Conservation (phyloP, 495 filamentous ascomycete species). For the Hypomontagnella monticulosa region DNA sequence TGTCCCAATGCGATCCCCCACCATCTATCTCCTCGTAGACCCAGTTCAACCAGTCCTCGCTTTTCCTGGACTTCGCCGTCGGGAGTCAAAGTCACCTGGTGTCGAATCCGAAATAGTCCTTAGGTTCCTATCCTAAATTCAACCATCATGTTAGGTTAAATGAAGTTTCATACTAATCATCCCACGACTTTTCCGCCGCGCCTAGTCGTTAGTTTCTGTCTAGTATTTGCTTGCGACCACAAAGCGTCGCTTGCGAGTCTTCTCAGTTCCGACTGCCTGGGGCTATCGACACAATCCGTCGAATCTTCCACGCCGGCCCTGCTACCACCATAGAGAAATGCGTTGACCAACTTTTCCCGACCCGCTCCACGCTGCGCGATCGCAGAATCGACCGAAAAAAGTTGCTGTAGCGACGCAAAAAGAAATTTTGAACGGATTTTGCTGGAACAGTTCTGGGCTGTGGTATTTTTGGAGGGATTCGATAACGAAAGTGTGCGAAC, state of each 20-base stretch:
- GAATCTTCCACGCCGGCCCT: constrained; percentile 18
- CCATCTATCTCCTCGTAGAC: constrained; percentile 30
- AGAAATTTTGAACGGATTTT: background rate
- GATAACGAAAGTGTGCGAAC: constrained; percentile 5
- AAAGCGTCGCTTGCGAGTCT: constrained; percentile 12
- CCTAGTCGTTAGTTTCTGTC: constrained; percentile 27
- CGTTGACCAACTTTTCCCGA: constrained; percentile 24
- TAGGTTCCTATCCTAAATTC: constrained; percentile 6
- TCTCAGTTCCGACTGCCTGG: background rate
- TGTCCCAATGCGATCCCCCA: constrained; percentile 35
- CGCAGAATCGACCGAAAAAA: constrained; percentile 23
- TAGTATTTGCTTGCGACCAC: constrained; percentile 19
- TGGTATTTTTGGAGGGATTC: background rate
- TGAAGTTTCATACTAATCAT: constrained; percentile 23
- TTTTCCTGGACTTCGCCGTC: constrained; percentile 31
- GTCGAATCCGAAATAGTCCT: constrained; percentile 16
- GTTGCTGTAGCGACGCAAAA: background rate
- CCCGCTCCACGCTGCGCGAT: constrained; percentile 30
- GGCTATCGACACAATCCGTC: constrained; percentile 19
- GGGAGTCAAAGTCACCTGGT: constrained; percentile 32
- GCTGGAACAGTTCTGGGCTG: constrained; percentile 2
- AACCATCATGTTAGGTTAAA: constrained; percentile 27
- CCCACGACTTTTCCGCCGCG: constrained; percentile 18
- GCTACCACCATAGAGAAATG: constrained; percentile 25
- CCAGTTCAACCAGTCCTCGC: constrained; percentile 4